Base-by-base conservation (phyloP, 2,329 filamentous ascomycete genomes). In the Trematosphaeria pertusa region DNA sequence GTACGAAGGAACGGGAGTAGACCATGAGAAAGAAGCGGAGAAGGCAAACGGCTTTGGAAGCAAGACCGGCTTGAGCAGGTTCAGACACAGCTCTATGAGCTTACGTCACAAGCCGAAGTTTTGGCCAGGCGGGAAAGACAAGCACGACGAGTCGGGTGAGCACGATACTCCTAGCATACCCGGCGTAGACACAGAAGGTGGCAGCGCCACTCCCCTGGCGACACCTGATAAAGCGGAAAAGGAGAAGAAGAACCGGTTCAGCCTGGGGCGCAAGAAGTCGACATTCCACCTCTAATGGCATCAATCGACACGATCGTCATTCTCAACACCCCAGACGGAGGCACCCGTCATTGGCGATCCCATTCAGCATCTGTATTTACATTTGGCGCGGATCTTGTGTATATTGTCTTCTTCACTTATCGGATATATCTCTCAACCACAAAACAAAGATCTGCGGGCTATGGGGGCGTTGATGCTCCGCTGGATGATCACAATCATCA, bases 21-120 rank as follows among this genome's bases (percentile, higher is more conserved):
- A 48, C 11, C 41, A 9, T 11, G 43, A 51, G 15, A 48, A 43
- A 15, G 40, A 49, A 34, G 47, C 38, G 15, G 46, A 37, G 8
- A 48, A 62, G 34, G 19, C 11, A n/a, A 61, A 47, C 37, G 50
- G 50, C 36, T 57, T 64, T 17, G 72, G 68, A 39, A 72, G 69
- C 18, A 39, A 56, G 26, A 56, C 68, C 39, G 71, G 75, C 6
- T 74, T 94, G 32, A 84, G 83, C 61, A 80, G 89, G 34, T 85
- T 88, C 54, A 83, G 86, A 58, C 81, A 86, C 43, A 84, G 84
- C 8, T 90, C 87, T 69, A 93, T 89, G 75, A 91, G 89, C 54
- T 81, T 96, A 76, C 83, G 88, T 37, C 84, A 87, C 53, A 90
- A 87, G 71, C 88, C 88, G 57, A 86, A 89, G 62, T 82, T 81